A percentile compares a stretch with the other conserved stretches of the same genome.
Conservation (phyloP, 352 stramenopile genomes). For the Globisporangium radiosum region DNA sequence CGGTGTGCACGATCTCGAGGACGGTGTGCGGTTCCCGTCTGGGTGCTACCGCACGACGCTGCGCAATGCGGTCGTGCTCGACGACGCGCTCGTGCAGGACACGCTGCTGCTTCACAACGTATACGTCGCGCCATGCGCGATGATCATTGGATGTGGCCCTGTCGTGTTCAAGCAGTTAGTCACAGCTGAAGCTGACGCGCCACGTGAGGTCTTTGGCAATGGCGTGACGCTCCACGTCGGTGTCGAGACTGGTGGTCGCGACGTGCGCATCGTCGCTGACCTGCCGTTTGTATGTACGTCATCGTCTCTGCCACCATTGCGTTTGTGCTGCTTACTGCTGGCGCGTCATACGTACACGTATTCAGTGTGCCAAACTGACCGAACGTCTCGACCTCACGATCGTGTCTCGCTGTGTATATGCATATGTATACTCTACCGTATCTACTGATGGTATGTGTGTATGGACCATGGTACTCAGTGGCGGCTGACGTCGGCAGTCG, state of each 20-base stretch:
- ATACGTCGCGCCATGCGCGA: conserved; percentile 39
- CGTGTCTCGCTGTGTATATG: too few relatives aligned
- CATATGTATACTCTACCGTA: too few relatives aligned
- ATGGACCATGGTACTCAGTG: conserved; percentile 12
- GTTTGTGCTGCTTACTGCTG: background rate
- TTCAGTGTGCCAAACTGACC: too few relatives aligned
- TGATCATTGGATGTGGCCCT: conserved; percentile 59
- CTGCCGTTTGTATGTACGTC: conserved; percentile 48
- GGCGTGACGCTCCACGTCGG: conserved; percentile 63
- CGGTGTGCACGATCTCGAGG: conserved; percentile 34
- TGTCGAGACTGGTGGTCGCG: conserved; percentile 72
- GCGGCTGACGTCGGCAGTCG: conserved; percentile 32
- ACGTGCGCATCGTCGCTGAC: conserved; percentile 66
- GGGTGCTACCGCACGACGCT: conserved; percentile 70
- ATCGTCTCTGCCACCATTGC: too few relatives aligned
- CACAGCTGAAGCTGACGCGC: background rate
- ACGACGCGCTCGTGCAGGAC: conserved; percentile 73
- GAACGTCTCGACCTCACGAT: too few relatives aligned
- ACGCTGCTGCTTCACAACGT: conserved; percentile 44
- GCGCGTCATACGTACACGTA: background rate
- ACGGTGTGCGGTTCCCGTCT: conserved; percentile 39
- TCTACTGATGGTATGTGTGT: too few relatives aligned
- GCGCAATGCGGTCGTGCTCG: conserved; percentile 49
- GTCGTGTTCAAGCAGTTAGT: conserved; percentile 22
- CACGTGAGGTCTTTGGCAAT: conserved; percentile 32